Base-by-base conservation (phyloP, 106 monocot species). In the Dendrobium catenatum region DNA sequence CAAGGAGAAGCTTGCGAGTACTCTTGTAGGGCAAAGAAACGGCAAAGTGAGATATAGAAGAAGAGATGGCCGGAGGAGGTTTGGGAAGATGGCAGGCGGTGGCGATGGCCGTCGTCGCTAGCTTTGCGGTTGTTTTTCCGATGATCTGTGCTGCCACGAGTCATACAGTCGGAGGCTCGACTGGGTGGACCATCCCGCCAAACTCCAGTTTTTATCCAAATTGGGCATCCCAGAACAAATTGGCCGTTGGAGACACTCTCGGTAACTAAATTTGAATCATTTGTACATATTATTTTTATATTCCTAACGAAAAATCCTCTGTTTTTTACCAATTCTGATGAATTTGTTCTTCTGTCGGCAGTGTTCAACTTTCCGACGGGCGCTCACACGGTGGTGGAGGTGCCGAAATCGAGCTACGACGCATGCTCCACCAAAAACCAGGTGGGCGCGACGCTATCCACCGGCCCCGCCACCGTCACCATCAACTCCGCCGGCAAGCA, bases 381-480 rank as follows among this genome's bases (percentile, higher is more conserved):
- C 15, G 2, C 6, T 0, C 88, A 88, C 80, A 42, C 72, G 55
- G 88, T 85, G 40, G 49, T 82, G 0, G 27, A 80, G 61, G 88
- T 88, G 42, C 47, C 80, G 1, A 82, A 85, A 31, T 72, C 85
- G 1, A 49, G 77, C 68, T 88, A 80, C 33, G 80, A 82, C 31
- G 37, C 82, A 1, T 88, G 88, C 85, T 77, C 85, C 0, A 0
- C 82, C n/a, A 7, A 16, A 4, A 64, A 77, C 58, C 76, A 54
- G 72, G 72, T 88, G 15, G 84, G 87, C 0, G 3, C 72, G 24
- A 61, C 40, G 4, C 7, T 80, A 0, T 22, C 68, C 44, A 85
- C 43, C 42, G 76, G 85, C 37, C 85, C 88, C 0, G 85, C 88
- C 77, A 82, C 77, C 68, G 61, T 85, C 47, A 59, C 82, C 76